Percentiles rank a stretch among this genome's conserved stretches.
These are phyloP conservation scores for Diplocarpon mali DNA, from an alignment of 2,329 filamentous ascomycete species.

Conservation along the genomic window DNA sequence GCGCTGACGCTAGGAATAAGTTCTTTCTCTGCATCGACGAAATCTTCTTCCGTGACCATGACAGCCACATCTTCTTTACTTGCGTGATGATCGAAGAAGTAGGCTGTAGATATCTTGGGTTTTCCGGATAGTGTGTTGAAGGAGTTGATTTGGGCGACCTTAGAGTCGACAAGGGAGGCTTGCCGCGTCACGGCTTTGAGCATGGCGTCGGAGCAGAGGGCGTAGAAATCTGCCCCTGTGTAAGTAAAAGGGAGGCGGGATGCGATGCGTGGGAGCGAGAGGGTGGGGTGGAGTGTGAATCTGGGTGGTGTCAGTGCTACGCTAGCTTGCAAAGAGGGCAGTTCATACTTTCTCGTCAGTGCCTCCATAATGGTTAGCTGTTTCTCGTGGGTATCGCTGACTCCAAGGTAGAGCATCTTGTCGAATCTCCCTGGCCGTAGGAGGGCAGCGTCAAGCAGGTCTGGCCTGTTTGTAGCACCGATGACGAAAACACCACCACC, in stretches of 20 bases:
- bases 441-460: slow-evolving; percentile 82
- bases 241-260: slow-evolving; percentile 83
- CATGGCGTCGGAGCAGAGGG: slow-evolving; percentile 95
- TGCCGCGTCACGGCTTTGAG: slow-evolving; percentile 94
- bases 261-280: slow-evolving; percentile 67
- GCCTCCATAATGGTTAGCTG: slow-evolving; percentile 91
- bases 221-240: slow-evolving; percentile 95
- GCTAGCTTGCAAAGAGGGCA: slow-evolving; percentile 1
- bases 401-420: slow-evolving; percentile 95
- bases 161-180: slow-evolving; percentile 70
- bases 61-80: slow-evolving; percentile 74
- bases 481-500: slow-evolving; percentile 89
- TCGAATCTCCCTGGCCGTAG: slow-evolving; percentile 87
- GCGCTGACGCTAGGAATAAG: slow-evolving; percentile 88
- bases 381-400: slow-evolving; percentile 94
- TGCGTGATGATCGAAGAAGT: slow-evolving; percentile 91
- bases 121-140: slow-evolving; percentile 23
- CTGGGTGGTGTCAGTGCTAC: slow-evolving; percentile 33
- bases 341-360: slow-evolving; percentile 73
- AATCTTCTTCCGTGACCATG: slow-evolving; percentile 82
- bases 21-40: slow-evolving; percentile 68
- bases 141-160: slow-evolving; percentile 61
- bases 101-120: slow-evolving; percentile 60
- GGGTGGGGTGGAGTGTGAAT: slow-evolving; percentile 70
- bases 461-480: slow-evolving; percentile 88